phyloP scores from a whole-genome alignment of 805 yeast genomes.

The Lachancea sp. region DNA sequence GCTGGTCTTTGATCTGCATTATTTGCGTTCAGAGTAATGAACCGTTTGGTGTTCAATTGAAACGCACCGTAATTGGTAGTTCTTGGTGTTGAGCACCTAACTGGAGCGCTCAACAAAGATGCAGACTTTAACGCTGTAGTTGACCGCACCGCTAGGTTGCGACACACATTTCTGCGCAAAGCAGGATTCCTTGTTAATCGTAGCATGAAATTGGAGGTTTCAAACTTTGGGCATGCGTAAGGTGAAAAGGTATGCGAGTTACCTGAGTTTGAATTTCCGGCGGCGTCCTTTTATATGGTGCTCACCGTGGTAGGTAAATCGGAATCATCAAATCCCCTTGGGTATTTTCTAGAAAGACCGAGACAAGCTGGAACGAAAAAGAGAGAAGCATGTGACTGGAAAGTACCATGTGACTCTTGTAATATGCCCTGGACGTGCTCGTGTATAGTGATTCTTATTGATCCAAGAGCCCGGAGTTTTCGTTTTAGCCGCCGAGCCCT shows the following conservation, averaged over 20 bases:
- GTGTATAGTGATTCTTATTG: no score
- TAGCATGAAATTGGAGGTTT: neutral
- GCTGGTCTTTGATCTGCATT: slow-evolving; percentile 57
- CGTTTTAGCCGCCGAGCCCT: no score
- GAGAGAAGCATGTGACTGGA: no score
- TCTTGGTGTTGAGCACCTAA: neutral
- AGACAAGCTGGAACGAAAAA: neutral
- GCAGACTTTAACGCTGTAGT: neutral
- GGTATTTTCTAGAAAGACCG: neutral
- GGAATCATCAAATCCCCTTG: neutral
- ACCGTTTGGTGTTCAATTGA: neutral
- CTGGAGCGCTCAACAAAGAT: neutral
- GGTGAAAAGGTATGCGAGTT: neutral
- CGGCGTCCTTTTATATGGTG: neutral
- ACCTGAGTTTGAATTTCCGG: neutral
- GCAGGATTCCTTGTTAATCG: slow-evolving; percentile 1
- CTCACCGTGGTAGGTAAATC: no score
- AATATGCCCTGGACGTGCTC: no score
- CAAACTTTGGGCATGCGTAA: neutral
- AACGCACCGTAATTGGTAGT: neutral
- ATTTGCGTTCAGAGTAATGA: slow-evolving; percentile 18
- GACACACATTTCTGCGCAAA: slow-evolving; percentile 1
- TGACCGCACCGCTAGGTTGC: neutral
- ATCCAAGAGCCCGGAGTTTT: no score
- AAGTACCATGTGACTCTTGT: neutral